phyloP scores from a whole-genome alignment of 2,329 filamentous ascomycete species.

The Aspergillus sp. region DNA sequence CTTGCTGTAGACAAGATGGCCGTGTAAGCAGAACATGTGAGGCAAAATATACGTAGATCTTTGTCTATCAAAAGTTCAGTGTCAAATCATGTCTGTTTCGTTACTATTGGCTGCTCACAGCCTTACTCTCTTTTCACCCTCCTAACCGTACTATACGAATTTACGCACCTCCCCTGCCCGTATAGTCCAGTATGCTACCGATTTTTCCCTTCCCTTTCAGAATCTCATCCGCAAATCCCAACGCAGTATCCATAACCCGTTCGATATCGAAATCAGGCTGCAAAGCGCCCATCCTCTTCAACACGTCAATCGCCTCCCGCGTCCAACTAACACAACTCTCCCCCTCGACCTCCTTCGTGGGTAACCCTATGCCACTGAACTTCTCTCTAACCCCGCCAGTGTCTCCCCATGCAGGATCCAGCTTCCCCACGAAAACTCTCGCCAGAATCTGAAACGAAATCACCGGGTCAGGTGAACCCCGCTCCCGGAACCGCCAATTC shows the following conservation, averaged over 20 bases:
- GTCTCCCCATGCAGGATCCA: neutral
- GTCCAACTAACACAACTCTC: constrained; percentile 14
- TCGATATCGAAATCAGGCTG: constrained; percentile 5
- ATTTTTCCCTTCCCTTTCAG: neutral
- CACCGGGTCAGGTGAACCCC: constrained; percentile 1
- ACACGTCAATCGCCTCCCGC: constrained; percentile 1
- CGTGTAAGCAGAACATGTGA: too few species aligned
- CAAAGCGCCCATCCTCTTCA: neutral
- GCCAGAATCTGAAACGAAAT: constrained; percentile 8
- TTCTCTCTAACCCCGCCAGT: neutral
- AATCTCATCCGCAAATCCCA: constrained; percentile 4
- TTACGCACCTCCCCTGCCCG: neutral
- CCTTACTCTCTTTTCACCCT: too few species aligned
- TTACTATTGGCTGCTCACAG: too few species aligned
- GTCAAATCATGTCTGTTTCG: too few species aligned
- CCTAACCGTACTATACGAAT: too few species aligned
- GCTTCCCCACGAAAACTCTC: constrained; percentile 16
- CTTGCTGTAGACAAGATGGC: too few species aligned
- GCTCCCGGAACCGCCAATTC: constrained; percentile 13
- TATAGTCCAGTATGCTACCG: neutral
- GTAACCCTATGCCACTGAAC: constrained; percentile 3
- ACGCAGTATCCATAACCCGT: constrained; percentile 3
- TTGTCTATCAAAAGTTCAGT: too few species aligned
- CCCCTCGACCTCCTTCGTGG: neutral
- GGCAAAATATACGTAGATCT: too few species aligned